These are phyloP conservation scores for Neoboletus brunneissimus DNA, from an alignment of 768 basidiomycete species.

Conservation along the genomic window DNA sequence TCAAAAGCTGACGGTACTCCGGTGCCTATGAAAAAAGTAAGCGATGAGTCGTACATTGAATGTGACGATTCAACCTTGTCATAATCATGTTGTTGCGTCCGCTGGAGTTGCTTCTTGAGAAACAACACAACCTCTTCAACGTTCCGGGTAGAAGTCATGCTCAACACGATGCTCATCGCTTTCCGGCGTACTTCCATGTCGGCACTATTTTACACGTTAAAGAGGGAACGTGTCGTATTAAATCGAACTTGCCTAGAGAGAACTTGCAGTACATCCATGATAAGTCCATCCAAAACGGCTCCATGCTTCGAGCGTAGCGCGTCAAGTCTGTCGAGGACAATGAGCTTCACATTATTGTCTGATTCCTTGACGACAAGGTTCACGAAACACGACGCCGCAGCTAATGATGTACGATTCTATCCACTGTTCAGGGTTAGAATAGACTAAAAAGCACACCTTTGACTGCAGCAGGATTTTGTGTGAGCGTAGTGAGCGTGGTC, in stretches of 20 bases:
- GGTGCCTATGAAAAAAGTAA: conserved; percentile 53
- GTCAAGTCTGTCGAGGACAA: conserved; percentile 91
- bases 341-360: conserved; percentile 98
- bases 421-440: not conserved
- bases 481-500: conserved; percentile 88
- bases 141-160: conserved; percentile 90
- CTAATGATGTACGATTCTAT: conserved; percentile 38
- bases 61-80: conserved; percentile 64
- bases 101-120: conserved; percentile 96
- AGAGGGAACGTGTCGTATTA: not conserved
- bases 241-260: conserved; percentile 59
- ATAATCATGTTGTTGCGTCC: conserved; percentile 86
- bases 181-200: conserved; percentile 97
- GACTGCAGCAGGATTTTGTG: conserved; percentile 92
- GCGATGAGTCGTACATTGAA: not conserved
- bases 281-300: conserved; percentile 82
- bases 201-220: conserved; percentile 46
- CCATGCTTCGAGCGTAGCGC: conserved; percentile 80
- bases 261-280: conserved; percentile 94
- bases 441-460: conserved; percentile 58
- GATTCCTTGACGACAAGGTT: conserved; percentile 91
- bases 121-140: conserved; percentile 96
- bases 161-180: conserved; percentile 84
- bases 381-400: conserved; percentile 86
- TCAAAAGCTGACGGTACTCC: conserved; percentile 94